A percentile compares a stretch with the other conserved stretches of the same genome.
Conservation (phyloP, 225 moss, liverwort and hornwort genomes). For the Sphagnum contortum region DNA sequence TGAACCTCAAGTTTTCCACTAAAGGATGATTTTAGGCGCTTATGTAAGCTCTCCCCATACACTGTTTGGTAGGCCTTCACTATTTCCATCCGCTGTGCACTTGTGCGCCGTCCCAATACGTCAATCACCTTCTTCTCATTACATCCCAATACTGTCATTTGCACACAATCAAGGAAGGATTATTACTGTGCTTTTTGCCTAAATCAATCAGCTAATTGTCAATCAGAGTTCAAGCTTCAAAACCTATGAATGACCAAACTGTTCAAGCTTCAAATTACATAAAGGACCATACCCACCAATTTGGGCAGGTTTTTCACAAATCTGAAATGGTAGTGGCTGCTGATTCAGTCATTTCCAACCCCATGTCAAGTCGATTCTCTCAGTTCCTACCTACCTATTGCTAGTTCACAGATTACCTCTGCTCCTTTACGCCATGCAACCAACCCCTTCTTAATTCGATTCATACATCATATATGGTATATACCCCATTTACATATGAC, state of each 20-base stretch:
- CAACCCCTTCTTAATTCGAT: too few species aligned
- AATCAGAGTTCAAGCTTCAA: neutral
- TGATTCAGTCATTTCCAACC: too few species aligned
- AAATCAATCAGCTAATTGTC: neutral
- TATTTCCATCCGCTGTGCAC: constrained; percentile 43
- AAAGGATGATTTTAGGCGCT: constrained; percentile 43
- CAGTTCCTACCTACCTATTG: too few species aligned
- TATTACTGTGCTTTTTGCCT: neutral
- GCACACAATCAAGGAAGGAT: constrained; percentile 1
- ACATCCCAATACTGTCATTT: constrained; percentile 24
- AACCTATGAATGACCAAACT: constrained; percentile 4
- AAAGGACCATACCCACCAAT: neutral
- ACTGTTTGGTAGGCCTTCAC: constrained; percentile 44
- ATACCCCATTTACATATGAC: too few species aligned
- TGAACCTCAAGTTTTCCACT: constrained; percentile 54
- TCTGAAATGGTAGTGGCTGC: too few species aligned
- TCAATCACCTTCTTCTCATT: constrained; percentile 50
- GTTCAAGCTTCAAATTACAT: neutral
- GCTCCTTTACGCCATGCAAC: too few species aligned
- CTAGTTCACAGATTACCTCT: too few species aligned
- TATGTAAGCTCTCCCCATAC: constrained; percentile 49
- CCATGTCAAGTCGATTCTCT: too few species aligned
- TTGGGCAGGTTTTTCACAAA: neutral
- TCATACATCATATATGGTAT: too few species aligned
- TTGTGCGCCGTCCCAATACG: constrained; percentile 38